Conservation (phyloP, 176 grass and related monocot genomes). For the Eleusine coracana region DNA sequence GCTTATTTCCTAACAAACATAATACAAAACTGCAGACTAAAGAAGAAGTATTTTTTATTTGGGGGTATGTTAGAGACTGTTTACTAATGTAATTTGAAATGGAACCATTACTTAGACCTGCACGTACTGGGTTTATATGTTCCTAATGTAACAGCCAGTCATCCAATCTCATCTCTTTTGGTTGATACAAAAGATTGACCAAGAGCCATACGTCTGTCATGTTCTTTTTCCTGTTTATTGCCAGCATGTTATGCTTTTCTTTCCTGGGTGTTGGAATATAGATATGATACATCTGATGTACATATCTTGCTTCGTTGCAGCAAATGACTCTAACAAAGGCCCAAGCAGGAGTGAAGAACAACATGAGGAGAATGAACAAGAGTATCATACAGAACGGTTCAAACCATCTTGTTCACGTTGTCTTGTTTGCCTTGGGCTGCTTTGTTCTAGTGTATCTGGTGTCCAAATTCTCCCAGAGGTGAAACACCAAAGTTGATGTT, state of each 20-base stretch:
- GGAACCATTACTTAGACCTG: neutral
- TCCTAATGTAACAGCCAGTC: neutral
- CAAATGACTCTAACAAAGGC: constrained; percentile 78
- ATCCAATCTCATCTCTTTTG: too few relatives aligned
- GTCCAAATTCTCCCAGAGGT: constrained; percentile 70
- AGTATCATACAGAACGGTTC: constrained; percentile 85
- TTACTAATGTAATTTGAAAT: neutral
- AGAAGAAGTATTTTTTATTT: too few relatives aligned
- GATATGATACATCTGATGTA: constrained; percentile 3
- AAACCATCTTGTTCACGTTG: constrained; percentile 76
- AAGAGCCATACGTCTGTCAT: neutral
- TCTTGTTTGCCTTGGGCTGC: constrained; percentile 73
- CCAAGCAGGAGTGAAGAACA: constrained; percentile 83
- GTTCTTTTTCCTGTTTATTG: neutral
- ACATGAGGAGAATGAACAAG: constrained; percentile 91
- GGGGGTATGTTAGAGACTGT: neutral
- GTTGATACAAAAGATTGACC: neutral
- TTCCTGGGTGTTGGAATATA: neutral
- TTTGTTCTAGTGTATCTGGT: constrained; percentile 78
- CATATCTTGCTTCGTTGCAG: constrained; percentile 33
- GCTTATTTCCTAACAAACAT: too few relatives aligned
- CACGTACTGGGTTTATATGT: neutral
- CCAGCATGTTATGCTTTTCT: neutral
- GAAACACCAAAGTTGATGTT: constrained; percentile 31
- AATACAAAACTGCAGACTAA: too few relatives aligned